Base-by-base conservation (phyloP, 2,329 filamentous ascomycete species). In the Pestalotiopsis sp. region DNA sequence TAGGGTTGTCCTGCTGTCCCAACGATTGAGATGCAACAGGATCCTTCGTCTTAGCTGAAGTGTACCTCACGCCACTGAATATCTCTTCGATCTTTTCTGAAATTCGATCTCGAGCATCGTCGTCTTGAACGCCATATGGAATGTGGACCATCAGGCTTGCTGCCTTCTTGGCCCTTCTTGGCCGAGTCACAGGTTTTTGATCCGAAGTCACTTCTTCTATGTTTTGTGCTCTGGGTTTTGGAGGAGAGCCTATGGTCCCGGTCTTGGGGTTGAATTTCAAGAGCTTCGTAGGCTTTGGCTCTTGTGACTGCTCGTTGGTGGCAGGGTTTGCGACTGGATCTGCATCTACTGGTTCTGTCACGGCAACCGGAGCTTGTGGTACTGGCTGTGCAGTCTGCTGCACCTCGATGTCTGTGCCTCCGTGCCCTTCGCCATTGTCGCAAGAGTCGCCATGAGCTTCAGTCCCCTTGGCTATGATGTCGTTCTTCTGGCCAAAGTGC, bases 41-140 rank as follows among this genome's bases (percentile, higher is more conserved):
- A 20, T 49, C 11, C 6, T 39, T 65, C n/a, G 6, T 31, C 70
- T 6, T 73, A 71, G 70, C 71, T 31, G 69, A 61, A 27, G 57
- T 65, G 14, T 74, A 72, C 5, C 74, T 70, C 5, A 73, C 74
- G 39, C 77, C 76, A 23, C 75, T 72, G 13, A 94, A 77, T 27
- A 97, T 92, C 4, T 85, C 81, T 27, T 90, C 80, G 67, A 97
- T 92, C 71, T 84, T 86, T 9, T 84, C 77, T 0, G 90, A 92
- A 36, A 93, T 77, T 0, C 80, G 79, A 39, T 78, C 74, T 52
- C 85, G 84, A 52, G 80, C 81, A 36, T 76, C 76, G 6, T 81
- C 76, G 67, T 88, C 85, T 4, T 74, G 75, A 2, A 36, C 7
- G 7, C 87, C 88, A 74, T 95, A 95, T 69, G 80, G 84, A 39